phyloP scores from a whole-genome alignment of 345 rosid genomes.

The Gossypium stocksii region DNA sequence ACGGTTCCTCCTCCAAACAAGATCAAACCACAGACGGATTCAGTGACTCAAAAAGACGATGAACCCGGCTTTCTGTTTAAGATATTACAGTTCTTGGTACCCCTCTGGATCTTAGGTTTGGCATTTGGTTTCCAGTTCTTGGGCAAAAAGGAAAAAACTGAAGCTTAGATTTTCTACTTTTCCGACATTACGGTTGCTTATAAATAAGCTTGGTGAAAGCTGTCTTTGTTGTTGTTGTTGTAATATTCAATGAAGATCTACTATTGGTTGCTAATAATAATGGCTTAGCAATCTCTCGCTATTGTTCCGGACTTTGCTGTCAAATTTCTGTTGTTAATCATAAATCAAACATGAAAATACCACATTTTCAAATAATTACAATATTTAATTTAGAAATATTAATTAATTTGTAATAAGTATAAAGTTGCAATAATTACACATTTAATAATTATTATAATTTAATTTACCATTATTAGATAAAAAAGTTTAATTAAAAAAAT shows the following conservation, averaged over 20 bases:
- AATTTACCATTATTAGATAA: too few relatives aligned
- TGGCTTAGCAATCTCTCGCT: not conserved
- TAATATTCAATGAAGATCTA: not conserved
- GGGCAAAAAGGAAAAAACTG: constrained; percentile 38
- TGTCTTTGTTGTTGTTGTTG: not conserved
- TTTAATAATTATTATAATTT: too few relatives aligned
- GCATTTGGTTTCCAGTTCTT: constrained; percentile 51
- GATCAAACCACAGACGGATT: constrained; percentile 20
- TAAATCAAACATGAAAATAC: too few relatives aligned
- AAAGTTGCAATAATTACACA: too few relatives aligned
- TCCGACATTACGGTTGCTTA: not conserved
- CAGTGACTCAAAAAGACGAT: not conserved
- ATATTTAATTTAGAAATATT: too few relatives aligned
- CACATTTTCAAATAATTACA: too few relatives aligned
- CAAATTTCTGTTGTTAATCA: not conserved
- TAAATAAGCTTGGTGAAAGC: not conserved
- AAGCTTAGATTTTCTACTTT: constrained; percentile 11
- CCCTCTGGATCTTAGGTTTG: constrained; percentile 58
- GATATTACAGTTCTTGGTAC: constrained; percentile 48
- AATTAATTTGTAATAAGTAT: too few relatives aligned
- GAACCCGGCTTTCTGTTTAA: constrained; percentile 34
- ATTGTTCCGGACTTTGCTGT: not conserved
- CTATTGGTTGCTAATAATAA: not conserved
- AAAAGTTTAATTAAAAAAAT: too few relatives aligned
- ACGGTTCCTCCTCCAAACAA: constrained; percentile 42